Evolutionary conservation across 768 basidiomycete species (phyloP), one percentile per base, ranked within the genome.

Genomic region (Artomyces pyxidatus): DNA sequence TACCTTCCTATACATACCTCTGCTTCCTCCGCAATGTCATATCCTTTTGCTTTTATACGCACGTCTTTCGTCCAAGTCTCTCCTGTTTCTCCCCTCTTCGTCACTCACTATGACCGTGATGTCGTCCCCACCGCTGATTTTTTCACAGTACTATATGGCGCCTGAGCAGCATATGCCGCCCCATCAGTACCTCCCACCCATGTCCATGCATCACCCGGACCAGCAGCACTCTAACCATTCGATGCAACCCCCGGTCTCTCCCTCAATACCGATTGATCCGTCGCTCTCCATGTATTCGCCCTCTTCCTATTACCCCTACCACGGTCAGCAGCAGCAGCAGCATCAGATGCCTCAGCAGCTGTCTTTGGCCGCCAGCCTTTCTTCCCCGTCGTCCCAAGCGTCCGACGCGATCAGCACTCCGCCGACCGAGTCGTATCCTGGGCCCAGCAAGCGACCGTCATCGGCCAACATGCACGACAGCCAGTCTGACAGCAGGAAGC

Each of bases 311-410:
- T 86, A 85, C 59, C 44, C 64, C 26, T 71, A 75, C 58, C 72
- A 68, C 42, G 78, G 80, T 56, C 60, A 63, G 43, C 73, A 72
- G 28, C 68, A 67, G n/a, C n/a, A 32, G 30, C 73, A 73, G 39
- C 72, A 70, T 25, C 71, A 73, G 53, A 68, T 77, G 48, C 68
- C 74, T 16, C 77, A 61, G n/a, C 57, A 73, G 45, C 71, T 83
- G 30, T 64, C 76, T 9, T 63, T 83, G 35, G 72, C 76, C 7
- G 71, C 74, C 12, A 78, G 69, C 61, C 79, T 85, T 52, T 83
- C 87, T 4, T 87, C 88, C 0, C 86, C 88, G 11, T 88, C 88
- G 10, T 86, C 85, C 0, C 84, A 85, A 58, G 85, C 77, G 54
- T 89, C 88, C 9, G 85, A 88, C 57, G 74, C 82, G 17, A 73